These are phyloP conservation scores for Saccharomycopsis amapae DNA, from an alignment of 805 yeast species.

Conservation along the genomic window DNA sequence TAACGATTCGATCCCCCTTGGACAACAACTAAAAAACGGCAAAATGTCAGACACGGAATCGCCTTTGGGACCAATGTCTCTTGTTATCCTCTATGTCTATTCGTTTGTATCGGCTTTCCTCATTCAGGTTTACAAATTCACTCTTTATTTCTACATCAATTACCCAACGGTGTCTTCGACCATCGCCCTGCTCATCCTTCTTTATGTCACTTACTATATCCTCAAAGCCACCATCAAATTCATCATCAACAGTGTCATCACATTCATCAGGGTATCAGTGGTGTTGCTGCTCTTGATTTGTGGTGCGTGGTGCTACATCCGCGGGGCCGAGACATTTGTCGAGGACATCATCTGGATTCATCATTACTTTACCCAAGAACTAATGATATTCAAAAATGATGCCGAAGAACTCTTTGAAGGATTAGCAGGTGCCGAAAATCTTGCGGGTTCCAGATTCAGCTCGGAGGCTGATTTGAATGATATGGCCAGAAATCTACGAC, in stretches of 20 bases:
- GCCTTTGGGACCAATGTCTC: too few species aligned
- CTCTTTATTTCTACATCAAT: conserved; percentile 11
- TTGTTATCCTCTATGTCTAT: conserved; percentile 1
- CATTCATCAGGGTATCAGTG: conserved; percentile 9
- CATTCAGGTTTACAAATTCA: conserved; percentile 6
- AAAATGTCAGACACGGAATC: too few species aligned
- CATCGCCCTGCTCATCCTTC: conserved; percentile 2
- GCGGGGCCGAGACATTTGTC: conserved; percentile 6
- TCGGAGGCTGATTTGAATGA: conserved; percentile 1
- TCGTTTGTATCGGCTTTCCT: conserved; percentile 6
- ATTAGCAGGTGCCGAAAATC: too few species aligned
- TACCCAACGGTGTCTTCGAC: conserved; percentile 11
- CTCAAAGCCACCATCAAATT: not conserved
- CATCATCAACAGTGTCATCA: not conserved
- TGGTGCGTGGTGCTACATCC: conserved; percentile 14
- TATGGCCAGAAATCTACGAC: not conserved
- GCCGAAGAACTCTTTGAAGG: too few species aligned
- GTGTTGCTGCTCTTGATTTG: not conserved
- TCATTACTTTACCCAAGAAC: too few species aligned
- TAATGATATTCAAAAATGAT: too few species aligned
- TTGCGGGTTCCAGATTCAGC: too few species aligned
- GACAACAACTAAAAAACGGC: too few species aligned
- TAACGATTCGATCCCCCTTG: too few species aligned
- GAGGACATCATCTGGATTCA: conserved; percentile 10
- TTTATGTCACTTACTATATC: conserved; percentile 4